Evolutionary conservation across 2,329 filamentous ascomycete species (phyloP), one percentile per base, ranked within the genome.

Genomic region (Cadophora malorum): DNA sequence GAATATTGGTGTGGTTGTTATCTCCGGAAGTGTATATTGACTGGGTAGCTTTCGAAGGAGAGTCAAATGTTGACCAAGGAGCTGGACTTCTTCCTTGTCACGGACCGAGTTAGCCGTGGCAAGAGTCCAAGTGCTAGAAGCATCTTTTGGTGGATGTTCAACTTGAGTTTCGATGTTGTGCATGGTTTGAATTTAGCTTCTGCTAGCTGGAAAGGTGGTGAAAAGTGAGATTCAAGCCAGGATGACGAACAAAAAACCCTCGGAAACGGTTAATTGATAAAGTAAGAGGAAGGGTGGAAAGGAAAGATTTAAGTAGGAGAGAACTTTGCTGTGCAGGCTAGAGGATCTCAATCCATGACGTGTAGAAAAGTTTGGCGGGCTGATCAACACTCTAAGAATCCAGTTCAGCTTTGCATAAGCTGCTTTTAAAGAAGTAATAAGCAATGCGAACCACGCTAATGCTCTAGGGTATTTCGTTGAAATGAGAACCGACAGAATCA

Each of bases 71-170:
- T 53, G 23, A 14, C 31, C 50, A 16, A 53, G 50, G 23, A 53
- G 21, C 50, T 28, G 25, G 10, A 28, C 23, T 53, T 31, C 50
- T 53, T 53, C 50, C 14, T 21, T 19, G 14, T 53, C 50, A 28
- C 25, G 50, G 50, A 53, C 25, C 23, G 50, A 28, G 25, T 53
- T 12, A 19, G 50, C 23, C 25, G 25, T 31, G 25, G 23, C 50
- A 53, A 53, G 50, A 31, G 23, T 53, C 23, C 23, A 53, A 28
- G 50, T 53, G 23, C 25, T 53, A 52, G 49, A 52, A 52, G 50
- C 25, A 53, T 14, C 16, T 28, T 12, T 53, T 53, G 50, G 25
- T 19, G 50, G 23, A 28, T 53, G 50, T 53, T 31, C 50, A 53
- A 53, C 50, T 53, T 28, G 50, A 31, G 23, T 47, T 47, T 47